These are phyloP conservation scores for Yamadazyma triangularis DNA, from an alignment of 1,139 yeast species.

Conservation along the genomic window DNA sequence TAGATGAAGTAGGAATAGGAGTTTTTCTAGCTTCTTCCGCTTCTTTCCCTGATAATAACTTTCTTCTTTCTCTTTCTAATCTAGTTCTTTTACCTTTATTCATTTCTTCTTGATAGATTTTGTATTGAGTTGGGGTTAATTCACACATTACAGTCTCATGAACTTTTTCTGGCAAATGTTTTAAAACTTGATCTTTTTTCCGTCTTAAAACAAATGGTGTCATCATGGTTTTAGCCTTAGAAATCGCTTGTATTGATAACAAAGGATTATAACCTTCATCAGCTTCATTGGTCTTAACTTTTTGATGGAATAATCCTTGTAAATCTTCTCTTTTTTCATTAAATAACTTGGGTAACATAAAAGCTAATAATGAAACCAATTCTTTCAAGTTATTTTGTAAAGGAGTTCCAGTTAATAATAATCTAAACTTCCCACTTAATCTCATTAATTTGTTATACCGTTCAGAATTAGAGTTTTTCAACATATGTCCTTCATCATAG, in stretches of 20 bases:
- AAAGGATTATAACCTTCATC: constrained; percentile 66
- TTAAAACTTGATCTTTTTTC: constrained; percentile 84
- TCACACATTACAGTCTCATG: constrained; percentile 64
- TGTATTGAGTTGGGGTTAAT: constrained; percentile 52
- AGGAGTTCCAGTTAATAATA: constrained; percentile 94
- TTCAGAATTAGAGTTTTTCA: constrained; percentile 85
- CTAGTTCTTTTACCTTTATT: constrained; percentile 42
- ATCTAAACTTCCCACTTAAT: constrained; percentile 72
- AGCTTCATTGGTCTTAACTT: constrained; percentile 56
- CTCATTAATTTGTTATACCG: constrained; percentile 84
- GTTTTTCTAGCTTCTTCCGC: constrained; percentile 31
- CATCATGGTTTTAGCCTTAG: constrained; percentile 96
- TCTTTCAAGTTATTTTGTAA: constrained; percentile 89
- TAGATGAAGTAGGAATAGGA: constrained; percentile 40
- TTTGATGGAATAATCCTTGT: constrained; percentile 77
- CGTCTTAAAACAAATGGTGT: constrained; percentile 93
- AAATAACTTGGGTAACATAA: constrained; percentile 82
- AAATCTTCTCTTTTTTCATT: constrained; percentile 79
- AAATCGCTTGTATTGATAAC: constrained; percentile 84
- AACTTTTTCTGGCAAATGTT: constrained; percentile 77
- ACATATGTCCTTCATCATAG: constrained; percentile 96
- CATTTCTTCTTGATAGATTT: constrained; percentile 59
- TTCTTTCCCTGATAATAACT: constrained; percentile 34
- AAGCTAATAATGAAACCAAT: constrained; percentile 81
- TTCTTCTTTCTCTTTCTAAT: constrained; percentile 47